Percentiles rank a stretch among this genome's conserved stretches.
Conservation (phyloP, 169 alveolate species). For the Plasmodium billcollinsi region DNA sequence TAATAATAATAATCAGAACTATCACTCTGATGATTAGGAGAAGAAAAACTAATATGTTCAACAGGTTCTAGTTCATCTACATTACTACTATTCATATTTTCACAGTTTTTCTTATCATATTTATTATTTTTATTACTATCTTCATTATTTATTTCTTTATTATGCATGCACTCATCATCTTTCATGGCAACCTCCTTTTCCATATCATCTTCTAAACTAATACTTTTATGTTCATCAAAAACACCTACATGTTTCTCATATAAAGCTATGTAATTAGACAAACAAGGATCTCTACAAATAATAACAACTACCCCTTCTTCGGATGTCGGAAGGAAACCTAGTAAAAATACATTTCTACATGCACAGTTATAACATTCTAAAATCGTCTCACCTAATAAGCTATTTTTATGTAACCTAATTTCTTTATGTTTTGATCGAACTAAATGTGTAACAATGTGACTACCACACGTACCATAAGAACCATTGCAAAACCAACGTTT, state of each 20-base stretch:
- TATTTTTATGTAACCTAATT: conserved; percentile 86
- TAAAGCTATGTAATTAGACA: conserved; percentile 31
- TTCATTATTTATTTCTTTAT: neutral
- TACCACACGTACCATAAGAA: conserved; percentile 79
- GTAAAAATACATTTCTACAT: conserved; percentile 84
- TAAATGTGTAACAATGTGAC: conserved; percentile 87
- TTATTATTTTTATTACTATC: neutral
- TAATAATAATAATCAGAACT: too few species aligned
- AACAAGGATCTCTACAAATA: conserved; percentile 82
- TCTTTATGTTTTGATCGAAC: conserved; percentile 89
- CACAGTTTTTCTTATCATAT: neutral
- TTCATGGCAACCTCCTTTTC: neutral
- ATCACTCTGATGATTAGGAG: neutral
- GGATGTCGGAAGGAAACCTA: conserved; percentile 87
- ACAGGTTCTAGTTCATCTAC: neutral
- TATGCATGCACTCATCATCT: neutral
- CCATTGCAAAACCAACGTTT: conserved; percentile 89
- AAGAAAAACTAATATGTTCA: neutral
- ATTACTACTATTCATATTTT: neutral
- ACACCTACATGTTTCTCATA: neutral
- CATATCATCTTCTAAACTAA: neutral
- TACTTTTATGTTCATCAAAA: neutral
- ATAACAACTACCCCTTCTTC: conserved; percentile 83
- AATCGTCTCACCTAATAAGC: conserved; percentile 86
- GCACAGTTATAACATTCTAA: conserved; percentile 90